Evolutionary conservation across 1,139 yeast genomes (phyloP), one percentile per base, ranked within the genome.

Genomic region (Debaryomycetaceae sp.): DNA sequence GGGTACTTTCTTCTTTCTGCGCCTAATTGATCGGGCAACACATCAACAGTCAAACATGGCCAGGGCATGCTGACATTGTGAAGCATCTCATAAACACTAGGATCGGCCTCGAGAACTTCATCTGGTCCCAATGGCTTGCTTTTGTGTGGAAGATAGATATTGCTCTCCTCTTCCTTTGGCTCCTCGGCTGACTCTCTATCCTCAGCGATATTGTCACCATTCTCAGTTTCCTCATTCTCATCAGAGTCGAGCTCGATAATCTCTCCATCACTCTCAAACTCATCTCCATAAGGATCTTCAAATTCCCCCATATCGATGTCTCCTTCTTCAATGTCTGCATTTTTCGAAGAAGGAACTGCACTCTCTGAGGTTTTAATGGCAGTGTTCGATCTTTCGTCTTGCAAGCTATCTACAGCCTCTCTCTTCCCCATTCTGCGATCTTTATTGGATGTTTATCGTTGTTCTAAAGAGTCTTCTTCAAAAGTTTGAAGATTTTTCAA

Each of bases 91-190:
- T 94, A 92, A 4, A 92, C 96, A 13, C 92, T 73, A 41, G 96
- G 96, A 65, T 92, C 98, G 1, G 98, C 96, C 65, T 92, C 98
- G 59, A 92, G 74, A 7, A 86, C 95, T 67, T 92, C 98, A 66
- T 89, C 95, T 2, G 96, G 95, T 1, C 96, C 98, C 49, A 92
- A 72, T 5, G 96, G 96, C 53, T 80, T 82, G 24, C 94, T 84
- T 64, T 80, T 77, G 59, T 89, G 95, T 18, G 98, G 98, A 50
- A 91, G 71, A 63, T 87, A 91, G 38, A 91, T 63, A 19, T 74
- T 66, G 2, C 73, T 57, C 32, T 59, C 57, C 6, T 44, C 70
- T 51, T 59, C 60, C 48, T 43, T 52, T 36, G 55, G 53, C 41
- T 66, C 63, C 34, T 58, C 48, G 37, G 56, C 92, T 33, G 55